These are phyloP conservation scores for Monascus purpureus DNA, from an alignment of 495 filamentous ascomycete genomes.

Conservation along the genomic window DNA sequence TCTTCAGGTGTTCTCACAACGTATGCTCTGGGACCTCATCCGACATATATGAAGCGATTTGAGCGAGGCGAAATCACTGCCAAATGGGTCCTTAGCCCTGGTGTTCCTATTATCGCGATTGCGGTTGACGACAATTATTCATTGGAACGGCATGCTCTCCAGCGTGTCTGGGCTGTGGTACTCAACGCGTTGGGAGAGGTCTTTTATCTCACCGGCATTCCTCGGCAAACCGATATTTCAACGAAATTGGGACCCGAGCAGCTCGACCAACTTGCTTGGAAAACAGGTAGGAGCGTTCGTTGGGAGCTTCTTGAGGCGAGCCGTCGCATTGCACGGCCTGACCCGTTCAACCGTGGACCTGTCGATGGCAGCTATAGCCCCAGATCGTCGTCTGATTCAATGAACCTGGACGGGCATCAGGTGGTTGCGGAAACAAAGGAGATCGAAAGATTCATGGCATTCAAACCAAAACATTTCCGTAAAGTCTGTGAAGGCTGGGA, in stretches of 20 bases:
- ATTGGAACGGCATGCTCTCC: slow-evolving; percentile 46
- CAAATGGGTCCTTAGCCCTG: slow-evolving; percentile 79
- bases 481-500: slow-evolving; percentile 78
- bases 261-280: slow-evolving; percentile 59
- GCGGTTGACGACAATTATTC: slow-evolving; percentile 73
- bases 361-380: slow-evolving; percentile 55
- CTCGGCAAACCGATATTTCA: slow-evolving; percentile 24
- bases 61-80: slow-evolving; percentile 65
- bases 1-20: slow-evolving; percentile 74
- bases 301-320: slow-evolving; percentile 73
- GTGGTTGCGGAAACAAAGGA: slow-evolving; percentile 60
- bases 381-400: slow-evolving; percentile 54
- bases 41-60: slow-evolving; percentile 49
- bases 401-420: slow-evolving; percentile 57
- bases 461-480: slow-evolving; percentile 65
- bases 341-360: slow-evolving; percentile 46
- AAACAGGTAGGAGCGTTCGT: slow-evolving; percentile 56
- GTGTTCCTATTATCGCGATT: slow-evolving; percentile 80
- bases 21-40: slow-evolving; percentile 61
- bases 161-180: slow-evolving; percentile 71
- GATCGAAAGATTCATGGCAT: slow-evolving; percentile 61
- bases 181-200: slow-evolving; percentile 89
- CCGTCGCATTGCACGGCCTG: slow-evolving; percentile 52
- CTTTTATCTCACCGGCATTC: slow-evolving; percentile 64
- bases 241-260: slow-evolving; percentile 23